Evolutionary conservation across 148 eudicot genomes (phyloP), one percentile per base, ranked within the genome.

Genomic region (Heliamphora exappendiculata): DNA sequence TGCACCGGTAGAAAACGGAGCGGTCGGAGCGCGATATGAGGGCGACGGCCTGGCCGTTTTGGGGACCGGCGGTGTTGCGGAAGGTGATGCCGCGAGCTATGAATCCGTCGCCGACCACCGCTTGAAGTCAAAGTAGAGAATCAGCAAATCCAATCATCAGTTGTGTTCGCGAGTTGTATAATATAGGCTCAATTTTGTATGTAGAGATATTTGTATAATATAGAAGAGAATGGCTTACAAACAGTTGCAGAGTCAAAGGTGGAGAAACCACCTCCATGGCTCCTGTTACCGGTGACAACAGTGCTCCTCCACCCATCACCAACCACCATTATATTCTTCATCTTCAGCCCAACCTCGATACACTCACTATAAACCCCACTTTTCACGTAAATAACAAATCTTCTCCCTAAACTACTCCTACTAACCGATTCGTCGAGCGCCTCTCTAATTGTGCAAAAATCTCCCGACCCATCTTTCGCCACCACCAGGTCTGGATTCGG

Each of bases 201-300:
- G n/a, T n/a, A n/a, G n/a, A n/a, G n/a, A n/a, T n/a, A n/a, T n/a
- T n/a, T n/a, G n/a, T n/a, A n/a, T n/a, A n/a, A n/a, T n/a, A n/a
- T n/a, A n/a, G n/a, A n/a, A 41, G 28, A 12, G 57, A 29, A 28
- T 26, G n/a, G 65, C 65, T 60, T 60, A 60, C 65, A 60, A 11
- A 60, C 31, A 60, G 65, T 60, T 60, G 65, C 65, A 60, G 65
- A 60, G 65, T 29, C 65, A 3, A 60, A 29, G 65, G 65, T 60
- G 37, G 65, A 60, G 31, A 28, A 60, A 33, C 65, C 65, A 12
- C 65, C 37, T 1, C 0, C 65, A 29, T 28, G 37, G 65, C 65
- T 60, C 6, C 65, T 36, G 7, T 29, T 60, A 29, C 65, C 65
- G 1, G 65, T 29, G 65, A 60, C 14, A 28, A 60, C 29, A 13